Base-by-base conservation (phyloP, 805 yeast species). In the Candida nonsorbophila region DNA sequence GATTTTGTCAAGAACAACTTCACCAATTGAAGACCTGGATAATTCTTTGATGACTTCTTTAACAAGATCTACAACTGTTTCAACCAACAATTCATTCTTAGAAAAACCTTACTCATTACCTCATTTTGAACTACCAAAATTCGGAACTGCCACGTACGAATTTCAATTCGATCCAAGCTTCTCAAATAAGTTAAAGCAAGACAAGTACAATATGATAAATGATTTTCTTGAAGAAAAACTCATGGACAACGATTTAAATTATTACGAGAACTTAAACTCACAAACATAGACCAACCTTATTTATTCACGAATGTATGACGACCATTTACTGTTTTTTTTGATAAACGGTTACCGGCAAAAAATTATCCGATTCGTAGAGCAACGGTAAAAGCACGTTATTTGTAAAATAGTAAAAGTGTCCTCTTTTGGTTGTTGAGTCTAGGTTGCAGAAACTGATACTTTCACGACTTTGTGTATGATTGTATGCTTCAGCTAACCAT, bases 1-100 rank as follows among this genome's bases (percentile, higher is more conserved):
- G 13, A 37, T 48, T n/a, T 48, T 63, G 17, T 57, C 65, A 14
- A 46, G 68, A 24, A 59, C 64, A 19, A 54, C 62, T 4, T 58
- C 67, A 9, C 68, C 69, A 3, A 44, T 51, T 9, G 49, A 50
- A 4, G 48, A 48, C 31, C 45, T 44, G 30, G 42, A 47, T 8
- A 51, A 58, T 33, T 53, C 58, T 28, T 46, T 63, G 28, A 63
- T 62, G 69, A 42, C 58, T 12, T 42, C 61, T 7, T 47, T 62
- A 29, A 64, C 69, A 1, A 38, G 69, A 29, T 59, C 67, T 8
- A 64, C 69, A 15, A 62, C 69, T 3, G 64, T 61, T 4, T 53
- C 62, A 5, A 56, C 66, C 27, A 49, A 45, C 28, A 52, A 47
- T 36, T 45, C 56, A 2, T 36, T 37, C 6, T 16, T 34, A 23